phyloP scores from a whole-genome alignment of 257 asterid genomes.

The Jasminum sambac region DNA sequence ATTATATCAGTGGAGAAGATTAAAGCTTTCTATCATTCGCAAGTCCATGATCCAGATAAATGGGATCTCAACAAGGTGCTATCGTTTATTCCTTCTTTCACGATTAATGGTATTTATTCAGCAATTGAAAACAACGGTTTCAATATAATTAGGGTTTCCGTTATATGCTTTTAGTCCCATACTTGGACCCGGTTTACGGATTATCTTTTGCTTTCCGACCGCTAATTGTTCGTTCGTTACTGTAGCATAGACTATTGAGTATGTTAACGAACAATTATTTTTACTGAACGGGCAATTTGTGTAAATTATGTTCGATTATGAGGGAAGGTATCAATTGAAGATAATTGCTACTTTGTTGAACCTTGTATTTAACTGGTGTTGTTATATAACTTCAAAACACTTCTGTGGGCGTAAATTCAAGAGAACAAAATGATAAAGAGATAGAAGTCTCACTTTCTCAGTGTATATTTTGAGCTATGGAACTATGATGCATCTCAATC shows the following conservation, averaged over 20 bases:
- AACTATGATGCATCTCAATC: background rate
- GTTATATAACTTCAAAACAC: background rate
- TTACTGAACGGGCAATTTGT: background rate
- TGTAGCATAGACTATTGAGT: background rate
- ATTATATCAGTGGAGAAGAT: conserved; percentile 55
- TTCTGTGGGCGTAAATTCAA: background rate
- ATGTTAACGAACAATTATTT: background rate
- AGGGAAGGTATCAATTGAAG: background rate
- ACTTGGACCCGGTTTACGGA: background rate
- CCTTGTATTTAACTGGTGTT: background rate
- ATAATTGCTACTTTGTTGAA: background rate
- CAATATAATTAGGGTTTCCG: background rate
- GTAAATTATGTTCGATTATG: background rate
- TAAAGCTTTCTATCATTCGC: conserved; percentile 76
- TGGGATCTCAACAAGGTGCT: conserved; percentile 79
- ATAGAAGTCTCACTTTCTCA: background rate
- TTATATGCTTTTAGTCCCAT: background rate
- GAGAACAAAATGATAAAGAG: background rate
- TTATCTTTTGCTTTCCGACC: background rate
- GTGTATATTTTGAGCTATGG: background rate
- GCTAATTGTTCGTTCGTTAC: background rate
- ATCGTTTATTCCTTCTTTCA: background rate
- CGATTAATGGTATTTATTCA: conserved; percentile 4
- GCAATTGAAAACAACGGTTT: background rate
- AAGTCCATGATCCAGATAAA: conserved; percentile 75